Percentiles rank a stretch among this genome's conserved stretches.
These are phyloP conservation scores for Xylaria cubensis DNA, from an alignment of 495 filamentous ascomycete genomes.

Conservation along the genomic window DNA sequence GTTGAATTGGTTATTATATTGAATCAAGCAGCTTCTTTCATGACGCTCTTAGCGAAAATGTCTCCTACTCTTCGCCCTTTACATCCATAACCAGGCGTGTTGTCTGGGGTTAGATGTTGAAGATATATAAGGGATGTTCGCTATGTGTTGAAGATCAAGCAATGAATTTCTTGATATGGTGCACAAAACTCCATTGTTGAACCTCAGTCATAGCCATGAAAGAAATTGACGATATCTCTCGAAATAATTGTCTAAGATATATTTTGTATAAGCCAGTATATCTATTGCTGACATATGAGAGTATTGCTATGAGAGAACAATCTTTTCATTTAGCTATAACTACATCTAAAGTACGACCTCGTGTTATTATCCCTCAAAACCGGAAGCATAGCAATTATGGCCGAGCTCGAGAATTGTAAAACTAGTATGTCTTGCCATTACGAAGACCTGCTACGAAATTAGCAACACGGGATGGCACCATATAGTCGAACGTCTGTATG, in stretches of 20 bases:
- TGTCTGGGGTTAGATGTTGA: background rate
- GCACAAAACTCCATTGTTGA: background rate
- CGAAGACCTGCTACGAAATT: background rate
- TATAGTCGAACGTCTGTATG: background rate
- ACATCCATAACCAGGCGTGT: background rate
- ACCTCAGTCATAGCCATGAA: background rate
- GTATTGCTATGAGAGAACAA: background rate
- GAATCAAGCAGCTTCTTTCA: background rate
- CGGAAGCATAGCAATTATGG: background rate
- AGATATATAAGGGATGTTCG: background rate
- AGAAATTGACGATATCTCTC: background rate
- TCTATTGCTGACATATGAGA: background rate
- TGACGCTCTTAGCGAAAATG: no score
- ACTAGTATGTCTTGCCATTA: background rate
- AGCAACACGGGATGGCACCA: conserved; percentile 8
- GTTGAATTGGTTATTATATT: background rate
- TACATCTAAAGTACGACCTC: background rate
- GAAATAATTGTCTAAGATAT: background rate
- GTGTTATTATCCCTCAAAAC: background rate
- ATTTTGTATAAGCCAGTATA: background rate
- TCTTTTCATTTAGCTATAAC: background rate
- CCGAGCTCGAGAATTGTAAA: background rate
- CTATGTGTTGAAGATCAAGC: background rate
- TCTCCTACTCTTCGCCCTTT: background rate
- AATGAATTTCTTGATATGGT: background rate